Percentiles rank a stretch among this genome's conserved stretches.
These are phyloP conservation scores for Suillus spraguei DNA, from an alignment of 768 basidiomycete species.

Conservation along the genomic window DNA sequence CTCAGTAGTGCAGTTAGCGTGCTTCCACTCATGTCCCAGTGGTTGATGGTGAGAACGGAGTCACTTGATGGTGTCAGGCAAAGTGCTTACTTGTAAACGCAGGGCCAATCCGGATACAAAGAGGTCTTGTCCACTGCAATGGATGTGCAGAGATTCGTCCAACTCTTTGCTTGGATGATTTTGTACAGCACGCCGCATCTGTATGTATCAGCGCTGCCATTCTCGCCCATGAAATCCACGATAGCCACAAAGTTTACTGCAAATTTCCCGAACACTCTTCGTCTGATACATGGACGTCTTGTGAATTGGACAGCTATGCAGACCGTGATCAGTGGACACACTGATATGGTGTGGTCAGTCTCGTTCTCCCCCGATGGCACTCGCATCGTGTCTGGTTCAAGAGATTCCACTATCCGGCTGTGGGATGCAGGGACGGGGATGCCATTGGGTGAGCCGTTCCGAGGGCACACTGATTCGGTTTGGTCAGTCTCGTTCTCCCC, in stretches of 20 bases:
- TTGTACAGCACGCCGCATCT: conserved; percentile 25
- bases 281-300: not conserved
- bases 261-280: conserved; percentile 4
- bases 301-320: conserved; percentile 10
- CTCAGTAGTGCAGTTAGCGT: not conserved
- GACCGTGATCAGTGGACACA: conserved; percentile 9
- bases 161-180: conserved; percentile 16
- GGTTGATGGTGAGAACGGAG: not conserved
- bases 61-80: not conserved
- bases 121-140: not conserved
- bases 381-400: conserved; percentile 21
- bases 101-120: conserved; percentile 8
- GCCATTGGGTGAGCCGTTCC: too few species aligned
- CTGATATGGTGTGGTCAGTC: not conserved
- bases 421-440: too few species aligned
- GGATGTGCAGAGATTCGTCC: conserved; percentile 19
- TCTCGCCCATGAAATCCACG: conserved; percentile 29
- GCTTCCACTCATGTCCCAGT: not conserved
- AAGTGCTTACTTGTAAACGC: not conserved
- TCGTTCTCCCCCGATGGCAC: conserved; percentile 18
- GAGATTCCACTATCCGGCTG: too few species aligned
- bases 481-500: too few species aligned
- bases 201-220: conserved; percentile 26
- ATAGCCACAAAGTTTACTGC: conserved; percentile 15
- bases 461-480: too few species aligned